A percentile compares a stretch with the other conserved stretches of the same genome.
Evolutionary conservation across 441 rosid species (phyloP).

Genomic region (Pelargonium exstipulatum): DNA sequence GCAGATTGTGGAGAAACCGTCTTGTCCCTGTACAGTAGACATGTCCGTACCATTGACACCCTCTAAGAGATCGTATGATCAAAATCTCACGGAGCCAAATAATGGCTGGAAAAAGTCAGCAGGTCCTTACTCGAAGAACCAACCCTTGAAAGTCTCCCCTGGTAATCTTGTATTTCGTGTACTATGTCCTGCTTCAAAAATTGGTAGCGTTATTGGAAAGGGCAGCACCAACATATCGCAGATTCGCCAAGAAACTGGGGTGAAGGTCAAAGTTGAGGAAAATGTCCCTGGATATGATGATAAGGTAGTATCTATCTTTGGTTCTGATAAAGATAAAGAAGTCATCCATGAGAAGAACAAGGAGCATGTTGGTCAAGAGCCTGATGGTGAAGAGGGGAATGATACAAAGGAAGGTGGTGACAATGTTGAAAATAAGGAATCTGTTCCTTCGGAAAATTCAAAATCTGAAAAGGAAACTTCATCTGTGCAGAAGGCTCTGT

Average conservation of each 20-base stretch:
- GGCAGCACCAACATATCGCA: conserved; percentile 38
- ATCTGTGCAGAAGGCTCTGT: conserved; percentile 49
- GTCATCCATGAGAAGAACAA: conserved; percentile 25
- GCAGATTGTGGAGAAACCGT: not conserved
- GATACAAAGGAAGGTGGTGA: conserved; percentile 28
- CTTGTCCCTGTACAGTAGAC: conserved; percentile 15
- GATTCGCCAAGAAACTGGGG: conserved; percentile 52
- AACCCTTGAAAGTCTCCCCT: conserved; percentile 23
- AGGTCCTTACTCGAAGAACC: conserved; percentile 22
- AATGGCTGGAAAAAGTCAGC: conserved; percentile 38
- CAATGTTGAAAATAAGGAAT: conserved; percentile 30
- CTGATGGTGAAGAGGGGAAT: conserved; percentile 25
- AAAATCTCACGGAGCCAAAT: conserved; percentile 33
- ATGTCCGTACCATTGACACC: conserved; percentile 54
- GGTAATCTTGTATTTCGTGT: conserved; percentile 35
- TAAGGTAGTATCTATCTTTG: conserved; percentile 40
- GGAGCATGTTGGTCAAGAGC: conserved; percentile 31
- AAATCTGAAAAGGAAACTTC: conserved; percentile 34
- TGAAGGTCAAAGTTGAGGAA: conserved; percentile 49
- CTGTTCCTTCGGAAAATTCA: conserved; percentile 27
- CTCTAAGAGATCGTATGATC: conserved; percentile 51
- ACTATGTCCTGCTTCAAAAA: conserved; percentile 42
- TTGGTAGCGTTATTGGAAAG: conserved; percentile 36
- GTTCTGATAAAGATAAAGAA: conserved; percentile 35
- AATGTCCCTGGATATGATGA: conserved; percentile 51